phyloP scores from a whole-genome alignment of 805 yeast genomes.

The Kuraishia cidri region DNA sequence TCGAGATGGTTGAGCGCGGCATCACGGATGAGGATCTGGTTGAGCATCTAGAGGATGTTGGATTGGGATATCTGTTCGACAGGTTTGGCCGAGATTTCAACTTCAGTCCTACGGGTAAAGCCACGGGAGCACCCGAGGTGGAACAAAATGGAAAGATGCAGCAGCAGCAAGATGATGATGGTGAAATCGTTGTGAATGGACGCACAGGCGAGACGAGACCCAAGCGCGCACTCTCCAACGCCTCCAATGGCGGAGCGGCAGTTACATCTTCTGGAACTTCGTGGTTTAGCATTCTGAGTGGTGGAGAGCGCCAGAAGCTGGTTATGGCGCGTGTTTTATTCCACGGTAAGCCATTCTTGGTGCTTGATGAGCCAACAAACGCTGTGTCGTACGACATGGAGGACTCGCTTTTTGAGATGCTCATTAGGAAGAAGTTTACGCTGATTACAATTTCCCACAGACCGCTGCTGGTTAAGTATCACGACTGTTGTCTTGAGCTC shows the following conservation, averaged over 20 bases:
- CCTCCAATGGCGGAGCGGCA: constrained; percentile 4
- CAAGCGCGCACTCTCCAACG: no score
- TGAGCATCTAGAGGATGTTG: constrained; percentile 64
- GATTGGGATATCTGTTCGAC: constrained; percentile 68
- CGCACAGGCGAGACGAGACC: constrained; percentile 1
- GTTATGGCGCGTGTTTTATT: constrained; percentile 81
- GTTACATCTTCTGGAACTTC: constrained; percentile 2
- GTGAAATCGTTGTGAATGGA: constrained; percentile 13
- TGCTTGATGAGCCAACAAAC: constrained; percentile 89
- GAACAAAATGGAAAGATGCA: constrained; percentile 1
- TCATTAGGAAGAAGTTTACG: constrained; percentile 63
- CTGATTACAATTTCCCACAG: constrained; percentile 79
- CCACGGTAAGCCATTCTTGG: constrained; percentile 72
- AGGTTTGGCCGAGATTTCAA: constrained; percentile 48
- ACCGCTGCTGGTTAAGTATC: constrained; percentile 77
- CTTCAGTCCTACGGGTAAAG: constrained; percentile 23
- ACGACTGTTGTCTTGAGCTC: constrained; percentile 65
- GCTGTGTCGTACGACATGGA: constrained; percentile 89
- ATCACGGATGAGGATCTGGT: constrained; percentile 60
- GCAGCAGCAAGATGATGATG: constrained; percentile 3
- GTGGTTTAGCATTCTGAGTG: constrained; percentile 89
- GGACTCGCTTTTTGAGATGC: constrained; percentile 71
- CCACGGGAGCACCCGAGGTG: background rate
- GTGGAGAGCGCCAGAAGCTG: constrained; percentile 93
- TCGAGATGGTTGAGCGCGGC: constrained; percentile 69